Base-by-base conservation (phyloP, 2,329 filamentous ascomycete species). In the Paraconiothyrium brasiliense region DNA sequence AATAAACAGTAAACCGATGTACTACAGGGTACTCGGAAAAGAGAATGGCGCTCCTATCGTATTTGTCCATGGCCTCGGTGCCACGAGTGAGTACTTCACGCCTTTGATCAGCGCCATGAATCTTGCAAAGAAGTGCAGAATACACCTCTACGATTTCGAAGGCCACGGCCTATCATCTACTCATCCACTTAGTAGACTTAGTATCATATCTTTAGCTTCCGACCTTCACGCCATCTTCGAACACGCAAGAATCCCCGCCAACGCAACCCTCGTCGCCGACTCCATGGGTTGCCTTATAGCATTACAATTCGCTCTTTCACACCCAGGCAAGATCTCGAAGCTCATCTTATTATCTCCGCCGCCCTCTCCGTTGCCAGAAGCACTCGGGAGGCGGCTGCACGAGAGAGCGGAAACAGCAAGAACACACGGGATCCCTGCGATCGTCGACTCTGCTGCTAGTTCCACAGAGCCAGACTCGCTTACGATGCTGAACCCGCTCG, bases 61-160 rank as follows among this genome's bases (percentile, higher is more conserved):
- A 27, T 87, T 87, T 63, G 72, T 88, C n/a, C 86, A 87, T 62
- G 85, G 86, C 6, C 77, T 88, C 0, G 85, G 85, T 3, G 82
- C 80, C 2, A 83, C 78, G 1, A 75, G 76, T 3, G 78, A 81
- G 4, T 82, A 76, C 66, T 87, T 79, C 69, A 72, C 69, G 0
- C 84, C 85, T 0, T 68, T 87, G 7, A 75, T 85, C 30, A 62
- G 75, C 0, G 64, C 69, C 1, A 65, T 83, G 0, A 65, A 59
- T 2, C 73, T 80, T 10, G 59, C 65, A 4, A 62, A 71, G 13
- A 66, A 70, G 2, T 71, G 79, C 64, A 75, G 67, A 1, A 61
- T 81, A 6, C 81, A 84, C 61, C 68, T 85, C 0, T 82, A 83
- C 60, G 86, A 88, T 63, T 75, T 88, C 2, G 86, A 88, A 71